These are phyloP conservation scores for Neurospora sp. DNA, from an alignment of 495 filamentous ascomycete genomes.

Conservation along the genomic window DNA sequence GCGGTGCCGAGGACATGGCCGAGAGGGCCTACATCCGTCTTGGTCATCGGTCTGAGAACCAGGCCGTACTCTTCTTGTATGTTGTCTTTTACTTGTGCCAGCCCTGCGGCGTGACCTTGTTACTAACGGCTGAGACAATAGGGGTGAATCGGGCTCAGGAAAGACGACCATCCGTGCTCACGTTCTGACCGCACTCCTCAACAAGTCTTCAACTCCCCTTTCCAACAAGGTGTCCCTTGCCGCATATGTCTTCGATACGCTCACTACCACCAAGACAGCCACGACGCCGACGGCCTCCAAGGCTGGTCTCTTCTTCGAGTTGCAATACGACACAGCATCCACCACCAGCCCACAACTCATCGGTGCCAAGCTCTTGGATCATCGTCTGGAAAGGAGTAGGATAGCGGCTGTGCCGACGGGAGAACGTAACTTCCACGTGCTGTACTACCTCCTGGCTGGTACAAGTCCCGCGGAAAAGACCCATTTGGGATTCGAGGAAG, in stretches of 20 bases:
- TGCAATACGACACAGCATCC: constrained; percentile 88
- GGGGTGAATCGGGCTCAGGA: constrained; percentile 89
- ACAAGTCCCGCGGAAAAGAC: constrained; percentile 83
- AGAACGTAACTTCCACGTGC: constrained; percentile 88
- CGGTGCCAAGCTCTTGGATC: constrained; percentile 89
- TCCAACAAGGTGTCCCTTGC: constrained; percentile 89
- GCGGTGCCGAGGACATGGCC: constrained; percentile 82
- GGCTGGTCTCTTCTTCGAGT: constrained; percentile 85
- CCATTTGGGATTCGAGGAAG: constrained; percentile 75
- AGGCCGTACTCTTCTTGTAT: constrained; percentile 85
- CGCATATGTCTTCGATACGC: constrained; percentile 85
- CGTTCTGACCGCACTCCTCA: constrained; percentile 70
- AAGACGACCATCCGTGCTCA: constrained; percentile 92
- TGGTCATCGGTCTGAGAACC: constrained; percentile 84
- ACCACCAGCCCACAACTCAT: constrained; percentile 73
- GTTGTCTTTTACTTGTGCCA: constrained; percentile 19
- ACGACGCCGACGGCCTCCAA: constrained; percentile 94
- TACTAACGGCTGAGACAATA: constrained; percentile 28
- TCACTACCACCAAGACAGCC: constrained; percentile 95
- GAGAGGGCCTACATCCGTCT: constrained; percentile 72
- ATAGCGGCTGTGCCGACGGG: constrained; percentile 87
- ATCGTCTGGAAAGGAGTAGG: constrained; percentile 80
- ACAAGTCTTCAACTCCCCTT: constrained; percentile 80
- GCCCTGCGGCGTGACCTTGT: background rate
- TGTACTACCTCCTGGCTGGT: constrained; percentile 91